Base-by-base conservation (phyloP, 257 asterid species). In the Capsicum chinense region DNA sequence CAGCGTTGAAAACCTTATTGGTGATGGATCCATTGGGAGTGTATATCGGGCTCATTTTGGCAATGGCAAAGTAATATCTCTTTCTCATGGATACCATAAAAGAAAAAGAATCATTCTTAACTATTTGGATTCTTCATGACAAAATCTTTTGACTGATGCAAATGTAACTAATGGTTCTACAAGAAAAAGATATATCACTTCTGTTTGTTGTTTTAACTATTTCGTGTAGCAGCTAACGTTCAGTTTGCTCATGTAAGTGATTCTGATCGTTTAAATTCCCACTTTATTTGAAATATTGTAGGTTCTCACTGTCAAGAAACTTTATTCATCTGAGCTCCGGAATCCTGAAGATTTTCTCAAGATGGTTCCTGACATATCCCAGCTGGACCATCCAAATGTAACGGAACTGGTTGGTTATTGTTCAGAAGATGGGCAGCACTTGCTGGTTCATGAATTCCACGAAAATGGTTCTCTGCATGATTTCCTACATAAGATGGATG, bases 1-100 rank as follows among this genome's bases (percentile, higher is more conserved):
- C 90, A 90, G 79, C 81, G 89, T 80, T 6, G 98, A 92, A 9
- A 93, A 92, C 86, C 97, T 94, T 84, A 87, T 94, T 52, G 99
- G 98, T 0, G 99, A 96, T 85, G 99, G 99, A 86, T 92, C 98
- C 62, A 85, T 92, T n/a, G 98, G 98, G 14, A 92, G 98, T 80
- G 98, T 96, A 73, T 96, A 89, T 88, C 95, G 97, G 13, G 98
- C 98, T 70, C 92, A 91, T 59, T 87, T 91, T 87, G 92, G 90
- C 76, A 93, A 92, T 62, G 98, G 98, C 85, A 90, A 92, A 93
- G 99, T 96, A 89, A 66, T 35, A 56, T 48, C 17, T 64, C 57
- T 76, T 54, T 50, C 74, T 79, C 42, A 47, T 26, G 4, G 37
- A 15, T 35, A 15, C 26, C 44, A 14, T 37, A 68, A 68, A 66